Conservation (phyloP, 164 flowering plant genomes). For the Tetracentron sinense region DNA sequence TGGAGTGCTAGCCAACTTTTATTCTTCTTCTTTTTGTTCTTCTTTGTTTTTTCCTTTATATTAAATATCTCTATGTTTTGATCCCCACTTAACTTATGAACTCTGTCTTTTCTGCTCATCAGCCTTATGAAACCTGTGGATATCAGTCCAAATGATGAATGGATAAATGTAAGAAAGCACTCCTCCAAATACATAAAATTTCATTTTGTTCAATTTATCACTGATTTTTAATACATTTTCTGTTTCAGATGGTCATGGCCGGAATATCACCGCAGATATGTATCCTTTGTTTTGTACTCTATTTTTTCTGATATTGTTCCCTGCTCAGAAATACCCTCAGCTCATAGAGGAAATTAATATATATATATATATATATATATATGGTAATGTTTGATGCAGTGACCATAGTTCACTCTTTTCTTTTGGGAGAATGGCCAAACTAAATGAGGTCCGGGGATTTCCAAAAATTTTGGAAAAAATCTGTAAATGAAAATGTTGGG, state of each 20-base stretch:
- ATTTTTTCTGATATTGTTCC: too few species aligned
- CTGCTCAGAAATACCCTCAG: too few species aligned
- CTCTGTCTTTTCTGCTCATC: slow-evolving; percentile 30
- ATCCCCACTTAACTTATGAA: background rate
- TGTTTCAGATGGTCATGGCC: slow-evolving; percentile 84
- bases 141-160: slow-evolving; percentile 88
- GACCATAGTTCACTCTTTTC: too few species aligned
- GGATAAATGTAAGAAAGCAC: slow-evolving; percentile 69
- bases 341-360: too few species aligned
- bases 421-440: too few species aligned
- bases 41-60: background rate
- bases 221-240: background rate
- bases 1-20: slow-evolving; percentile 1
- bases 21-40: too few species aligned
- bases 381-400: too few species aligned
- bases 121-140: slow-evolving; percentile 95
- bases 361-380: too few species aligned
- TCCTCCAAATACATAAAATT: background rate
- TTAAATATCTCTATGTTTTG: background rate
- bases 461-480: too few species aligned
- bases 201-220: background rate
- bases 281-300: slow-evolving; percentile 51
- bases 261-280: slow-evolving; percentile 91
- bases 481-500: background rate
- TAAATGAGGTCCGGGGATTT: too few species aligned